Evolutionary conservation across 2,329 filamentous ascomycete species (phyloP), one percentile per base, ranked within the genome.

Genomic region (Cercospora sojina): DNA sequence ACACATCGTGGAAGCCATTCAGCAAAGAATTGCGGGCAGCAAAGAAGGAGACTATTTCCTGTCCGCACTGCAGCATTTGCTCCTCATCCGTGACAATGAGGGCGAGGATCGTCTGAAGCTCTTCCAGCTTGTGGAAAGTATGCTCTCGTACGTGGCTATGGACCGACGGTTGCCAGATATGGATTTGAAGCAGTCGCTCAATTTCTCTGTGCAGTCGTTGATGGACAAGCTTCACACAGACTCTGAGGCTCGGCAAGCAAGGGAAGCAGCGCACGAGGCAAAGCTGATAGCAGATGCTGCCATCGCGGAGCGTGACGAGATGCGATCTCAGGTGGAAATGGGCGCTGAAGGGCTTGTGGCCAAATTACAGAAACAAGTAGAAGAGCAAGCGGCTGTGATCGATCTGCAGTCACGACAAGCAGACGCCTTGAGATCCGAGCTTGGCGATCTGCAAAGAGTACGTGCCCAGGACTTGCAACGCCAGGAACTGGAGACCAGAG

Each of bases 71-170:
- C 95, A 99, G 77, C 95, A 99, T 82, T 85, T 99, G 78, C 85
- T 99, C 73, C 86, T 99, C 53, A 96, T 98, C 71, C 88, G 93
- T 65, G 91, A 97, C 75, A 95, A 93, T 70, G 92, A 96, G 73
- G 90, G 91, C 58, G 95, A 98, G 77, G 95, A 99, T 79, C 88
- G 93, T 13, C 81, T 97, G 68, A 89, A 92, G 58, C 95, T 97
- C 90, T 99, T 98, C 81, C 95, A 98, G 82, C 87, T 99, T 29
- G 93, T 98, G 29, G 95, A 99, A 80, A 90, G 92, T n/a, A 98
- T 98, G 93, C 88, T 99, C 71, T 97, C 93, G 79, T 98, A 98
- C 79, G 94, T 99, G 69, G 94, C 94, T 74, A 99, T 99, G 94
- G 95, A 99, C 79, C 88, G 95, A 76, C 87, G 95, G 70, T 80